Evolutionary conservation across 108 stramenopile species (phyloP), one percentile per base, ranked within the genome.

Genomic region (Discostella stelligeroides): DNA sequence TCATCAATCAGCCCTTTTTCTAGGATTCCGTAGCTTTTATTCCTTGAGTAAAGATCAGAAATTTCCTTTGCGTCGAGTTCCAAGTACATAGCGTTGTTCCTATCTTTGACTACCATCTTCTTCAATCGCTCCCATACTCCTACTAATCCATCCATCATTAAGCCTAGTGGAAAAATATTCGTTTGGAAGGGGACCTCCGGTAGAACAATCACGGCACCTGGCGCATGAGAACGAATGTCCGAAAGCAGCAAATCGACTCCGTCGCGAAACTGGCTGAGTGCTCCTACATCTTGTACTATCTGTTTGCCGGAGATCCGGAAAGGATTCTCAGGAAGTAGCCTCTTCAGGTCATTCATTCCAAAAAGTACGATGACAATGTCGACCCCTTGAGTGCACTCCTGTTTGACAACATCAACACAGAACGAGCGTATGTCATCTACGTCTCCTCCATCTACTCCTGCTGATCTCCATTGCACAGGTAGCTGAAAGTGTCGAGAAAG

Each of bases 391-490:
- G 38, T 27, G 60, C 70, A 70, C 77, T 89, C 88, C 42, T 85
- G 71, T 59, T 75, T 39, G 10, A 89, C 54, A 11, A 89, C 68
- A 51, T 64, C 79, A 45, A 89, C 60, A 38, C 84, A 89, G 54
- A 68, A 77, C 10, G 68, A 62, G 30, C 75, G 67, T 37, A 89
- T 86, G 27, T 81, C 75, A 30, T 69, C 18, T 0, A 82, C 51
- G 34, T 81, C 75, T n/a, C 88, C 88, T 8, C 88, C 88, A 67
- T 89, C 88, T n/a, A 89, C 88, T 25, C 88, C 88, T 14, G 84
- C 88, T 18, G 84, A 85, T 59, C 88, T 63, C 84, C 85, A 89
- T 13, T 71, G 72, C 13, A 86, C 82, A 20, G 73, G 70, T 39
- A 47, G 59, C 14, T 69, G 24, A 21, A 64, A 83, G 21, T 73